Evolutionary conservation across 2,329 filamentous ascomycete species (phyloP), one percentile per base, ranked within the genome.

Genomic region (Davidsoniella eucalypti): DNA sequence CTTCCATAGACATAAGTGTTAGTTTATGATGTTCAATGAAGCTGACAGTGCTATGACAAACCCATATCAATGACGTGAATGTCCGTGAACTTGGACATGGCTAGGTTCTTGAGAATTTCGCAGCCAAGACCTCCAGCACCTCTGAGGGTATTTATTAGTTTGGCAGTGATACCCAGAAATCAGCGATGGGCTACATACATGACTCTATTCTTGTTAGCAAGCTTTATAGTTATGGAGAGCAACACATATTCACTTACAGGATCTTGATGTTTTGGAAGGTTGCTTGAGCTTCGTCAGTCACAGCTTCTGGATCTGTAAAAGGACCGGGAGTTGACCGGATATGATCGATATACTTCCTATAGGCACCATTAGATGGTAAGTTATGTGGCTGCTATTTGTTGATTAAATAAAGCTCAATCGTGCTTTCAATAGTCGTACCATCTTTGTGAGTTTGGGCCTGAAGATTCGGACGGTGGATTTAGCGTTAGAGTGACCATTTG

Each of bases 41-140:
- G 21, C n/a, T 29, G 25, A 41, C 17, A 39, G 23, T 4, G 6
- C 18, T 16, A 25, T 18, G 3, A 61, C 71, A 52, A 66, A 83
- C 84, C 86, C 92, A 98, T 98, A 67, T 98, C 92, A 59, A 98
- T 96, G 53, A 98, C 92, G 69, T 98, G 87, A 57, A 98, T 95
- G 60, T 94, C 79, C 65, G 84, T 93, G 70, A 98, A 98, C 25
- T 88, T 87, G 2, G 90, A 95, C 48, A 98, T 74, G 40, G 92
- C 92, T 33, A 98, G 74, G 60, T 98, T 87, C 70, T 98, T 98
- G 48, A 98, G 70, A 42, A 98, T 94, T 63, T 98, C 92, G 60
- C 92, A 98, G 56, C 92, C 92, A 53, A 98, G 67, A 9, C 92
- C 92, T 55, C 92, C 92, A 53, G 92, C 92, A 52, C 92, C 92